phyloP scores from a whole-genome alignment of 2,329 filamentous ascomycete species.

The Delphinella strobiligena region DNA sequence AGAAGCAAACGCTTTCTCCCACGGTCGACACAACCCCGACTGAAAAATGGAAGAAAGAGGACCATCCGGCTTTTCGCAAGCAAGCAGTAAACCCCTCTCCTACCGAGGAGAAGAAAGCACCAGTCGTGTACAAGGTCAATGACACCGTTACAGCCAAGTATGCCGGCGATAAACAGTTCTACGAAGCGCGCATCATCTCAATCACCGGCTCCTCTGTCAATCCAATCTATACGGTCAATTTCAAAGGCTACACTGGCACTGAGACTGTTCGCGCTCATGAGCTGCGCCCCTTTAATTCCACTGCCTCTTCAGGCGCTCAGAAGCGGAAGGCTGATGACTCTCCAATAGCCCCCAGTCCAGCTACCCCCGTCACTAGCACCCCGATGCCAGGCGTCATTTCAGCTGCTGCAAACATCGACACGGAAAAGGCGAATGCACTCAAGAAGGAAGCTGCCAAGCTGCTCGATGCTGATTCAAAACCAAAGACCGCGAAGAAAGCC shows the following conservation, averaged over 20 bases:
- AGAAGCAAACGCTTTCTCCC: conserved; percentile 11
- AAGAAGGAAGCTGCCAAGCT: conserved; percentile 48
- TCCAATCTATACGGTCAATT: conserved; percentile 88
- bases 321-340: conserved; percentile 79
- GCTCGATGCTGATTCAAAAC: conserved; percentile 36
- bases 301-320: conserved; percentile 16
- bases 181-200: conserved; percentile 82
- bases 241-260: conserved; percentile 73
- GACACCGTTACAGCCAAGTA: conserved; percentile 86
- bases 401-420: conserved; percentile 54
- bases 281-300: conserved; percentile 56
- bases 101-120: conserved; percentile 19
- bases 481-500: conserved; percentile 56
- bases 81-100: conserved; percentile 17
- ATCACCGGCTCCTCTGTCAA: conserved; percentile 86
- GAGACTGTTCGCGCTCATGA: conserved; percentile 72
- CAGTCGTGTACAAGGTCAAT: conserved; percentile 66
- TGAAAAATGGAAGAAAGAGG: conserved; percentile 58
- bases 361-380: conserved; percentile 25
- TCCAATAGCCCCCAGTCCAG: conserved; percentile 30
- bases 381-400: conserved; percentile 46
- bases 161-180: conserved; percentile 84
- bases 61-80: conserved; percentile 32
- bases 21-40: conserved; percentile 24
- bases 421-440: conserved; percentile 51